Conservation (phyloP, 108 stramenopile species). For the Cylindrotheca fusiformis region DNA sequence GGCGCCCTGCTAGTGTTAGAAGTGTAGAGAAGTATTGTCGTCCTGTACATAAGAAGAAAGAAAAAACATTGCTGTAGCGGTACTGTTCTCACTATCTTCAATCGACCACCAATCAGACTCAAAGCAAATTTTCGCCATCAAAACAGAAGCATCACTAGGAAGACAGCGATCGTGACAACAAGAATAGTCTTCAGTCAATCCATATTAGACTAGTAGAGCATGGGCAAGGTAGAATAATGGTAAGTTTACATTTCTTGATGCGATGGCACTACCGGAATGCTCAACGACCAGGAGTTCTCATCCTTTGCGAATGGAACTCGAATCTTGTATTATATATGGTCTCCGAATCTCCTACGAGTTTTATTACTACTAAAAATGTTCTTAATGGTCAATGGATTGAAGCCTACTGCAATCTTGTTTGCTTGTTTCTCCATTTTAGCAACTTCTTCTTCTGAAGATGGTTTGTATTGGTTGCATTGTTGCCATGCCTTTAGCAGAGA, state of each 20-base stretch:
- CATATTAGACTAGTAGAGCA: background rate
- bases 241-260: background rate
- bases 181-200: background rate
- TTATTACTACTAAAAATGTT: constrained; percentile 72
- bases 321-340: constrained; percentile 56
- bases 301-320: background rate
- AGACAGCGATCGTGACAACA: background rate
- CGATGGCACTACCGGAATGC: background rate
- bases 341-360: constrained; percentile 69
- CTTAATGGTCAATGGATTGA: too few relatives aligned
- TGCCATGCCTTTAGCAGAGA: too few relatives aligned
- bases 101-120: background rate
- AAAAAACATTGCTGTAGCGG: background rate
- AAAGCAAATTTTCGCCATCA: background rate
- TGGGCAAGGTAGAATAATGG: background rate
- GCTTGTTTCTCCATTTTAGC: too few relatives aligned
- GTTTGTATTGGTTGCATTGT: too few relatives aligned
- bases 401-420: too few relatives aligned
- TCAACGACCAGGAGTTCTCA: background rate
- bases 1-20: background rate
- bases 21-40: background rate
- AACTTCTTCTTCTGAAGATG: too few relatives aligned
- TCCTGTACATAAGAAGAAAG: background rate
- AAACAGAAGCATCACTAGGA: too few relatives aligned
- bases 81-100: background rate